Evolutionary conservation across 202 grass and related monocot species (phyloP).

Genomic region (Zoysia matrella): DNA sequence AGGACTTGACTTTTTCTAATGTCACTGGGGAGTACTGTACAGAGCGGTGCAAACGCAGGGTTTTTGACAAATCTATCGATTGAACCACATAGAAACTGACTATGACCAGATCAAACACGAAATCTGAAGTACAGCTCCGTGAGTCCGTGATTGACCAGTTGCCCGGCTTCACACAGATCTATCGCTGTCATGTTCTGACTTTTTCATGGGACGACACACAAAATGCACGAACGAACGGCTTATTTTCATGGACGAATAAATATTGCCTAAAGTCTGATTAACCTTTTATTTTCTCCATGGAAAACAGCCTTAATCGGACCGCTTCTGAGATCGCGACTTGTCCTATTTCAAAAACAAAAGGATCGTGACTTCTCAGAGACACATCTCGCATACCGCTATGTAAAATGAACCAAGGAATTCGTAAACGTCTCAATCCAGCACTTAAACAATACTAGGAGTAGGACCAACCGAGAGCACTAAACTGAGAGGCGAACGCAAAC

Average conservation of each 20-base stretch:
- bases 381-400: background rate
- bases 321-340: conserved; percentile 1
- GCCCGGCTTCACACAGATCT: conserved; percentile 27
- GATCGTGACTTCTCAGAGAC: conserved; percentile 5
- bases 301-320: background rate
- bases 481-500: background rate
- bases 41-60: background rate
- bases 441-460: background rate
- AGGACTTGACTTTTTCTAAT: background rate
- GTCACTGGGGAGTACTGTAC: background rate
- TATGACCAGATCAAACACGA: conserved; percentile 24
- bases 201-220: conserved; percentile 20
- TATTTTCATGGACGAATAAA: conserved; percentile 13
- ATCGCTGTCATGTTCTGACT: conserved; percentile 32
- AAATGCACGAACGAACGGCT: conserved; percentile 5
- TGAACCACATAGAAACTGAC: background rate
- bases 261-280: too few relatives aligned
- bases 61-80: conserved; percentile 20
- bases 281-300: background rate
- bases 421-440: background rate
- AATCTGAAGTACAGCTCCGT: conserved; percentile 1
- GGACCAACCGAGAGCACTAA: background rate
- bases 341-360: background rate
- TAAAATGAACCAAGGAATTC: conserved; percentile 5
- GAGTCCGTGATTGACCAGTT: conserved; percentile 19